Conservation (phyloP, 192 early-diverging fungal genomes). For the Rhizophagus sp. region DNA sequence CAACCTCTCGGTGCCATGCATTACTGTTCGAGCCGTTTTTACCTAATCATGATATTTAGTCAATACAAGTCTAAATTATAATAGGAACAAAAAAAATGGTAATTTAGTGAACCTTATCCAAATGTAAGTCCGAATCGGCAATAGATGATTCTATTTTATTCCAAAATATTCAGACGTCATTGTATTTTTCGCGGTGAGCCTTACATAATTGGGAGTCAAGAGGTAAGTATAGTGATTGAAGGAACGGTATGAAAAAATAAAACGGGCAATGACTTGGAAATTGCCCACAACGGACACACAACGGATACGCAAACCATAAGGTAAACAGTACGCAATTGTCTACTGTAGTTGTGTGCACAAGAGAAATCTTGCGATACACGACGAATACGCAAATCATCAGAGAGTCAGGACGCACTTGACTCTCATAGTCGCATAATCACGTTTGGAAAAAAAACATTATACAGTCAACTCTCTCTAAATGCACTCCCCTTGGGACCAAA, state of each 20-base stretch:
- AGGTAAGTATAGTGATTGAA: slow-evolving; percentile 5
- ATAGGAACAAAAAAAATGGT: not conserved
- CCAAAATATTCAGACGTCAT: not conserved
- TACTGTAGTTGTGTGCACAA: slow-evolving; percentile 9
- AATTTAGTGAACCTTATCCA: slow-evolving; percentile 8
- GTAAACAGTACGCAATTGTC: not conserved
- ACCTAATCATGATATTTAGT: slow-evolving; percentile 18
- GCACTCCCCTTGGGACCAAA: too few relatives aligned
- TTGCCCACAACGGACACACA: not conserved
- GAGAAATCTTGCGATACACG: not conserved
- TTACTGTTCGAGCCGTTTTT: slow-evolving; percentile 15
- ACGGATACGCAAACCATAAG: slow-evolving; percentile 11
- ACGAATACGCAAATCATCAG: not conserved
- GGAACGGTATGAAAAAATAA: not conserved
- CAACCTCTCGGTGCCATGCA: not conserved
- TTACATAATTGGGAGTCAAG: not conserved
- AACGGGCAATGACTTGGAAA: not conserved
- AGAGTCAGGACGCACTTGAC: not conserved
- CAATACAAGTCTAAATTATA: slow-evolving; percentile 11
- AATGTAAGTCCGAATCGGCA: not conserved
- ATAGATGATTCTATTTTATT: slow-evolving; percentile 12
- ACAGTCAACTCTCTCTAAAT: too few relatives aligned
- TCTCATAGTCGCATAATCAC: not conserved
- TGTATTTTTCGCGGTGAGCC: not conserved
- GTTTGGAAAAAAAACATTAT: not conserved